Conservation (phyloP, 495 filamentous ascomycete species). For the Aspergillus taichungensis region DNA sequence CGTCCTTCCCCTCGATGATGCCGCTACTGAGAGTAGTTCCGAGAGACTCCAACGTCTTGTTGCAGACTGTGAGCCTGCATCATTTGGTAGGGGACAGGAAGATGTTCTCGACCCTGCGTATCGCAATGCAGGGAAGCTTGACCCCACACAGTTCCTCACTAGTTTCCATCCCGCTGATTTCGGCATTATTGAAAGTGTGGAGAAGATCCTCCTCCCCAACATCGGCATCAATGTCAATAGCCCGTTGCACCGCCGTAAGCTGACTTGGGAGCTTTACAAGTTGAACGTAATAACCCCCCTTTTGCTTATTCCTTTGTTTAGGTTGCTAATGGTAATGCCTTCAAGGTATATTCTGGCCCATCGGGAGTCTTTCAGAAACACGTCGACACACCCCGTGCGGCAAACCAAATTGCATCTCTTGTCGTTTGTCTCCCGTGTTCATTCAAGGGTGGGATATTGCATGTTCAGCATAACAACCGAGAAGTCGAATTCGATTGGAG, state of each 20-base stretch:
- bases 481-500: constrained; percentile 38
- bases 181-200: constrained; percentile 42
- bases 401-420: constrained; percentile 44
- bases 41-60: constrained; percentile 10
- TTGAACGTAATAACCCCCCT: constrained; percentile 34
- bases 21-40: too few species aligned
- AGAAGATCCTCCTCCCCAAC: constrained; percentile 39
- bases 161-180: constrained; percentile 44
- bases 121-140: constrained; percentile 44
- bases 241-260: constrained; percentile 4
- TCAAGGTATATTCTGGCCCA: constrained; percentile 42
- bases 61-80: constrained; percentile 33
- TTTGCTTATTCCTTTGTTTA: neutral
- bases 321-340: neutral
- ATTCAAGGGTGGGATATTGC: constrained; percentile 30
- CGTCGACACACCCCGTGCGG: constrained; percentile 46
- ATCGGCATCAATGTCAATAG: constrained; percentile 8
- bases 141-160: constrained; percentile 30
- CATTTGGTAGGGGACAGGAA: constrained; percentile 35
- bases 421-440: constrained; percentile 44
- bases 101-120: constrained; percentile 42
- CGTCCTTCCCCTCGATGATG: too few species aligned
- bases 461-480: constrained; percentile 14
- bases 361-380: constrained; percentile 43
- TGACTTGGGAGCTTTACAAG: constrained; percentile 46